phyloP scores from a whole-genome alignment of 805 yeast genomes.

The Tetrapisispora iriomotensis region DNA sequence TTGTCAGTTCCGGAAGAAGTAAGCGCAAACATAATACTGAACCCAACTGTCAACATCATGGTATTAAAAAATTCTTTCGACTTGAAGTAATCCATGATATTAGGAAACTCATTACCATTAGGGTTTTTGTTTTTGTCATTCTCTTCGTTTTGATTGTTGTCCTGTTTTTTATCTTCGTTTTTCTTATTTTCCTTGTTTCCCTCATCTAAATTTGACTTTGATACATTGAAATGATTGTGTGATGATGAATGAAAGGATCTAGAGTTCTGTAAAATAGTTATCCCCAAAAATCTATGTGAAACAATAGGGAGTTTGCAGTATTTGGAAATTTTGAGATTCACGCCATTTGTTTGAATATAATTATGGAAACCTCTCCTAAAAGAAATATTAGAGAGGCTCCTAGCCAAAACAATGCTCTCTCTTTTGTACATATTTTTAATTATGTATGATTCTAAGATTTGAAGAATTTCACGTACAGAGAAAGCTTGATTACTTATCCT shows the following conservation, averaged over 20 bases:
- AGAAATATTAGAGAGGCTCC: background rate
- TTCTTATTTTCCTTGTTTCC: background rate
- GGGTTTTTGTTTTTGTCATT: slow-evolving; percentile 12
- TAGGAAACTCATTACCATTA: slow-evolving; percentile 4
- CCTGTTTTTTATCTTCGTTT: background rate
- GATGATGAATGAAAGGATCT: background rate
- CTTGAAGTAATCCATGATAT: slow-evolving; percentile 30
- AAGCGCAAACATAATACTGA: slow-evolving; percentile 31
- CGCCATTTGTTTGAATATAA: background rate
- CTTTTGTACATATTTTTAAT: background rate
- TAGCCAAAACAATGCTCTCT: background rate
- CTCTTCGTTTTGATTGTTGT: slow-evolving; percentile 1
- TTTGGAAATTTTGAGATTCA: background rate
- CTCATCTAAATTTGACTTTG: background rate
- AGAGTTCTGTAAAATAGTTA: background rate
- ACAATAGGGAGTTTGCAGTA: background rate
- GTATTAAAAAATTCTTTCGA: slow-evolving; percentile 36
- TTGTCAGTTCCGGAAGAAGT: slow-evolving; percentile 20
- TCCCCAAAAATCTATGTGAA: background rate
- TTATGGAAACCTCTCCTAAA: background rate
- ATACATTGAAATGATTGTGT: background rate
- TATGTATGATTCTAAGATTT: background rate
- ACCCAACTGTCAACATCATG: slow-evolving; percentile 31
- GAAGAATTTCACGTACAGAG: no score
- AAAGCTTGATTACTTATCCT: no score